These are phyloP conservation scores for Vigna mungo DNA, from an alignment of 306 rosid species.

Conservation along the genomic window DNA sequence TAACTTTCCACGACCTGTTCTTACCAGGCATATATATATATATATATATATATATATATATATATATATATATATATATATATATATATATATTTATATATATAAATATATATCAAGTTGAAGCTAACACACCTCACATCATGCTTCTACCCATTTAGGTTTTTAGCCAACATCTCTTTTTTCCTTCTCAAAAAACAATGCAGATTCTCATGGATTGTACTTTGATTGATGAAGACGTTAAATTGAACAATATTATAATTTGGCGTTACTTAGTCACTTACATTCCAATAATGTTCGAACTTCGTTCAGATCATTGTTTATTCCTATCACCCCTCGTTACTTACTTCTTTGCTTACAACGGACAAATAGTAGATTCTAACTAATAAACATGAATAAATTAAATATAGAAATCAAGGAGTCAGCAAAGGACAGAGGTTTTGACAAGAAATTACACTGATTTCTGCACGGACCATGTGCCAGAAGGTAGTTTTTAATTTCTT, in stretches of 20 bases:
- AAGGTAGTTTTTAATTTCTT: not conserved
- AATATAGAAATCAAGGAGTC: slow-evolving; percentile 9
- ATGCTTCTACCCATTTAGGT: slow-evolving; percentile 6
- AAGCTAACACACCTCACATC: slow-evolving; percentile 7
- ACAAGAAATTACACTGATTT: slow-evolving; percentile 8
- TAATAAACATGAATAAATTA: not conserved
- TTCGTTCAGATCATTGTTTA: not conserved
- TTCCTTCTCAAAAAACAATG: not conserved
- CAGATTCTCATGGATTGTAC: not conserved
- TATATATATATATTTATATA: no score
- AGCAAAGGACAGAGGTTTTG: not conserved
- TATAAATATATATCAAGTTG: slow-evolving; percentile 6
- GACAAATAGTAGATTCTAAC: slow-evolving; percentile 5
- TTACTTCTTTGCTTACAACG: not conserved
- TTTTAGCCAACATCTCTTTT: slow-evolving; percentile 14
- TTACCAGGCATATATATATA: not conserved
- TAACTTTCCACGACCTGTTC: not conserved
- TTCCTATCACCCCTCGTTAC: not conserved
- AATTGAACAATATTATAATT: slow-evolving; percentile 3
- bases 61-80: no score
- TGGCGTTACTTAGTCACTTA: slow-evolving; percentile 9
- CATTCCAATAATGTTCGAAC: slow-evolving; percentile 11
- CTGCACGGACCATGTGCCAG: slow-evolving; percentile 20
- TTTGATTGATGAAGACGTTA: slow-evolving; percentile 17
- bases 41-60: no score